A percentile compares a stretch with the other conserved stretches of the same genome.
Evolutionary conservation across 2,329 filamentous ascomycete genomes (phyloP).

Genomic region (Fusarium mexicanum): DNA sequence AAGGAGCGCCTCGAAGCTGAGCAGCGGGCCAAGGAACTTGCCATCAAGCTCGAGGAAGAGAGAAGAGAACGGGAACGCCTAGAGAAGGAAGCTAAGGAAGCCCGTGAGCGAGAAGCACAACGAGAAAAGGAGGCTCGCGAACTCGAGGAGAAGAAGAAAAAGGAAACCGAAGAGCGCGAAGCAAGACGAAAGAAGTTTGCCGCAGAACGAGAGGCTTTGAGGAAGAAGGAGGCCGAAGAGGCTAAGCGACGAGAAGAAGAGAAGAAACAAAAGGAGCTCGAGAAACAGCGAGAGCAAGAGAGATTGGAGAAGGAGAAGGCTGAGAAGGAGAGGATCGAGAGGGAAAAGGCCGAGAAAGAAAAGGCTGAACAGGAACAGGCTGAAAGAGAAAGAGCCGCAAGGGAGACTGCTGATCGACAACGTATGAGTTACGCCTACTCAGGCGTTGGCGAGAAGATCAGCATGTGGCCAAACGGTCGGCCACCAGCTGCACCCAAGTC

Average conservation of each 20-base stretch:
- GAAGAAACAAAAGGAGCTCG: conserved; percentile 55
- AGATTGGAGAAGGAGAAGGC: conserved; percentile 46
- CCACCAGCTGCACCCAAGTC: conserved; percentile 51
- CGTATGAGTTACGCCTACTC: conserved; percentile 70
- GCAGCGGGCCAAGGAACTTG: conserved; percentile 43
- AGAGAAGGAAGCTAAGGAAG: conserved; percentile 55
- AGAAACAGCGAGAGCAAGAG: conserved; percentile 49
- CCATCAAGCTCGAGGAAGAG: conserved; percentile 52
- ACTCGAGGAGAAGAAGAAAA: conserved; percentile 44
- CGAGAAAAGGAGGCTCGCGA: conserved; percentile 53
- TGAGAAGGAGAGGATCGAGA: conserved; percentile 24
- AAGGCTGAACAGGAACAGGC: conserved; percentile 44
- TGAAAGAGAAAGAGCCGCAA: conserved; percentile 45
- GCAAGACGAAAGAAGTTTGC: conserved; percentile 43
- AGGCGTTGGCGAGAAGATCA: conserved; percentile 73
- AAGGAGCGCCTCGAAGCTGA: conserved; percentile 44
- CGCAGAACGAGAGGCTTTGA: conserved; percentile 32
- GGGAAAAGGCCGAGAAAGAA: conserved; percentile 45
- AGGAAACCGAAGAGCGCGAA: conserved; percentile 53
- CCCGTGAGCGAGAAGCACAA: conserved; percentile 51
- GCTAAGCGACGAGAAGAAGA: conserved; percentile 33
- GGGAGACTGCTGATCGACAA: conserved; percentile 49
- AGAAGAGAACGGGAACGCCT: conserved; percentile 54
- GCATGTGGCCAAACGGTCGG: conserved; percentile 73
- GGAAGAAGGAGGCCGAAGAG: conserved; percentile 41